phyloP scores from a whole-genome alignment of 345 rosid genomes.

The Conringia planisiliqua region DNA sequence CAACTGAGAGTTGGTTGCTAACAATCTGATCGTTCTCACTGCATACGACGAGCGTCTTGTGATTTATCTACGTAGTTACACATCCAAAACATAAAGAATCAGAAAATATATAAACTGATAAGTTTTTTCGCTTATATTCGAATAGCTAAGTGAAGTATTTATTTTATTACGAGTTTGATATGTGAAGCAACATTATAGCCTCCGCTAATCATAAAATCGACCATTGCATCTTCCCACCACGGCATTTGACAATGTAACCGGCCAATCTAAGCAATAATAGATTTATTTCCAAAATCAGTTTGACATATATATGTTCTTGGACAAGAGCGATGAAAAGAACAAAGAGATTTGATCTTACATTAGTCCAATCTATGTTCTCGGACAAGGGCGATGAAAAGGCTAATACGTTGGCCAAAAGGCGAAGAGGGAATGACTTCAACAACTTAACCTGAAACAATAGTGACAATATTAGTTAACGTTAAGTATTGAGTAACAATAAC shows the following conservation, averaged over 20 bases:
- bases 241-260: slow-evolving; percentile 79
- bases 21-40: slow-evolving; percentile 76
- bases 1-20: slow-evolving; percentile 55
- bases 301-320: no score
- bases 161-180: slow-evolving; percentile 52
- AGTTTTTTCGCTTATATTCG: neutral
- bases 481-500: neutral
- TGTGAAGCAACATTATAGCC: slow-evolving; percentile 68
- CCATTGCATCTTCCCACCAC: slow-evolving; percentile 87
- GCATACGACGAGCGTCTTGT: slow-evolving; percentile 59
- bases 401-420: slow-evolving; percentile 57
- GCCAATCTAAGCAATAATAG: slow-evolving; percentile 43
- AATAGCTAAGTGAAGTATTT: neutral
- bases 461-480: neutral
- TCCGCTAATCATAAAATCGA: slow-evolving; percentile 70
- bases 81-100: neutral
- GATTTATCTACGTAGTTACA: slow-evolving; percentile 48
- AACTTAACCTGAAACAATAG: slow-evolving; percentile 50
- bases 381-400: slow-evolving; percentile 58
- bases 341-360: slow-evolving; percentile 40
- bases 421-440: slow-evolving; percentile 61
- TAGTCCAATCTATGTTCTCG: slow-evolving; percentile 67
- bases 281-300: neutral
- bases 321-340: neutral
- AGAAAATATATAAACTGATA: neutral